Evolutionary conservation across 2,329 filamentous ascomycete species (phyloP), one percentile per base, ranked within the genome.

Genomic region (Venturia oleaginea): DNA sequence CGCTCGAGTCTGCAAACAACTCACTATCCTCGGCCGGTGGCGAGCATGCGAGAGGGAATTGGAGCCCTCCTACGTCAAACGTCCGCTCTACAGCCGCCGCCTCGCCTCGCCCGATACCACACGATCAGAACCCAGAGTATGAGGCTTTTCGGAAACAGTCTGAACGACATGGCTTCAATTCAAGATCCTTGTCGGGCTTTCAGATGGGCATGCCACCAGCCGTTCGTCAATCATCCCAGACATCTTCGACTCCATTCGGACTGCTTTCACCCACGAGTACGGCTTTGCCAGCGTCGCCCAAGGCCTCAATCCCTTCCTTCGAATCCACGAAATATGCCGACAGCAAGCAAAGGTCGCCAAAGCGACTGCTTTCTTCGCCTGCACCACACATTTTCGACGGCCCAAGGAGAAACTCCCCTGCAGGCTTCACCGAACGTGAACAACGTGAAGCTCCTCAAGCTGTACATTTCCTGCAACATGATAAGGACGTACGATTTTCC

Each of bases 41-140:
- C 4, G 80, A 81, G 40, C 80, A 89, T 67, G 81, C 86, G 0
- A 84, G 84, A 65, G 85, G 86, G 68, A 90, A 90, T 74, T 93
- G 90, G 89, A 90, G 87, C 69, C 83, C 88, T 10, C 83, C 86
- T 0, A 86, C 85, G 10, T 89, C 87, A 0, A 87, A 88, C 5
- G 82, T 91, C 60, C 86, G 85, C 70, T 89, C 87, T 0, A 90
- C 89, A 63, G 84, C 82, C 24, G 84, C 86, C 19, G 83, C 84
- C 2, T 83, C 89, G 10, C 89, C 90, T 2, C 86, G 86, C 67
- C 83, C 87, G 67, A 77, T 91, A 7, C 83, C 90, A 0, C 77
- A 91, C 61, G 89, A 93, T 70, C 85, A 87, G 40, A 92, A 92
- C 70, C 84, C 89, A 7, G 87, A 92, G n/a, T 93, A 89, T 67